A percentile compares a stretch with the other conserved stretches of the same genome.
Conservation (phyloP, 2,329 filamentous ascomycete species). For the Penicillium oxalicum region DNA sequence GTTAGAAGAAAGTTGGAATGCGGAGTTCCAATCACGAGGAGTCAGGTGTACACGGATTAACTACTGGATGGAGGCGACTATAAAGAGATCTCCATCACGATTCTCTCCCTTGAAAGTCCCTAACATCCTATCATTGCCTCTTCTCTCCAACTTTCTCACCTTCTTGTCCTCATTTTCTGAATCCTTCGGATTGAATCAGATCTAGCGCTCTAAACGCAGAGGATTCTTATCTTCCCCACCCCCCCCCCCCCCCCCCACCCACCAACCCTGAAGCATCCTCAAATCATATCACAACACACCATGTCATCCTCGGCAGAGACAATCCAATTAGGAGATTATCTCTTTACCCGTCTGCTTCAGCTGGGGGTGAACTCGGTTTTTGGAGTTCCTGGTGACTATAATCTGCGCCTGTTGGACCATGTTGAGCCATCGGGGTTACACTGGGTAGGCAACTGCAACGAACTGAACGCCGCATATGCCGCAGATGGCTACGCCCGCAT, state of each 20-base stretch:
- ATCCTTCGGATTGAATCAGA: too few relatives aligned
- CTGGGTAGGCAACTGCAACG: slow-evolving; percentile 64
- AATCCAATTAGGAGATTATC: slow-evolving; percentile 43
- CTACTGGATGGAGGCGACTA: too few relatives aligned
- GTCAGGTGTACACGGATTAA: too few relatives aligned
- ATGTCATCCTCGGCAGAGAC: slow-evolving; percentile 14
- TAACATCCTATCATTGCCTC: too few relatives aligned
- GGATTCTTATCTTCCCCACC: too few relatives aligned
- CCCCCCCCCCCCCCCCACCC: background rate
- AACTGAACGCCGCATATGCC: slow-evolving; percentile 59
- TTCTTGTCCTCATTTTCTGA: too few relatives aligned
- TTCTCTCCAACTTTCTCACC: too few relatives aligned
- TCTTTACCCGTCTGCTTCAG: slow-evolving; percentile 60
- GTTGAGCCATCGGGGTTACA: slow-evolving; percentile 53
- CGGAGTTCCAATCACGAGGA: background rate
- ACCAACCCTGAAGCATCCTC: background rate
- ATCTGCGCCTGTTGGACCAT: slow-evolving; percentile 63
- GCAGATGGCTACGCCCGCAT: slow-evolving; percentile 30
- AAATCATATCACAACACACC: background rate
- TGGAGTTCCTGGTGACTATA: slow-evolving; percentile 67
- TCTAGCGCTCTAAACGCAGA: too few relatives aligned
- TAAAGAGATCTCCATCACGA: too few relatives aligned
- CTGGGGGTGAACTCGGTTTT: slow-evolving; percentile 61
- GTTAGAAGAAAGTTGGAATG: slow-evolving; percentile 1
- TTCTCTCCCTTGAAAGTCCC: too few relatives aligned